Conservation (phyloP, 2,329 filamentous ascomycete species). For the Ilyonectria mors-panacis region DNA sequence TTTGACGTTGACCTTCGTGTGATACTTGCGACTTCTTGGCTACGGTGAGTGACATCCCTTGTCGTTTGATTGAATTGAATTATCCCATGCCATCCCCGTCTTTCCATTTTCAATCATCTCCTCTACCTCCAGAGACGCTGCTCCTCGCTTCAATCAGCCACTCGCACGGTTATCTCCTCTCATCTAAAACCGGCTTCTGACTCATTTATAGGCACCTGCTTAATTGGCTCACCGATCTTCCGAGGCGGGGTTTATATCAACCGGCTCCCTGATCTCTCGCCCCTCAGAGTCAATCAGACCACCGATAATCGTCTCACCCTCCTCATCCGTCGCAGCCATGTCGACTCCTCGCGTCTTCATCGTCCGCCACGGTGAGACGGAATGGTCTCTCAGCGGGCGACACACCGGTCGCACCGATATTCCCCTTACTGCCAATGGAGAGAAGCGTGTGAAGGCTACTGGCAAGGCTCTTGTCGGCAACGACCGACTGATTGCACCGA, state of each 20-base stretch:
- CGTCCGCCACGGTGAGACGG: slow-evolving; percentile 92
- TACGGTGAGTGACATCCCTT: slow-evolving; percentile 2
- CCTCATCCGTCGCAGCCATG: slow-evolving; percentile 39
- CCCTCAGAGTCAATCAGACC: slow-evolving; percentile 32
- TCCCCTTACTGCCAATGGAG: slow-evolving; percentile 84
- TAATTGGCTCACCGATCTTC: slow-evolving; percentile 8
- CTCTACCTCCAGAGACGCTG: background rate
- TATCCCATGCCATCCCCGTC: slow-evolving; percentile 5
- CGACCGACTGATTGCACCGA: slow-evolving; percentile 87
- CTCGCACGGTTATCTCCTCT: slow-evolving; percentile 3
- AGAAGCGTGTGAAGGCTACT: slow-evolving; percentile 81
- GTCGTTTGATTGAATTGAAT: slow-evolving; percentile 17
- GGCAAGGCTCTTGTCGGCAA: slow-evolving; percentile 87
- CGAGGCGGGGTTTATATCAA: slow-evolving; percentile 11
- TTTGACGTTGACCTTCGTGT: background rate
- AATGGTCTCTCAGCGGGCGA: slow-evolving; percentile 90
- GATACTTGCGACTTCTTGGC: background rate
- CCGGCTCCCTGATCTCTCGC: background rate
- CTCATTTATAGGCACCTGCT: slow-evolving; percentile 15
- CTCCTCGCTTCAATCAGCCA: background rate
- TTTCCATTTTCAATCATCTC: slow-evolving; percentile 5
- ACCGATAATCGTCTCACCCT: slow-evolving; percentile 17
- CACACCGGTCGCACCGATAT: slow-evolving; percentile 93
- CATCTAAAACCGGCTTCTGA: background rate
- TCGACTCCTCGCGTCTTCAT: slow-evolving; percentile 82